phyloP scores from a whole-genome alignment of 352 stramenopile species.

The Globisporangium apiculatum region DNA sequence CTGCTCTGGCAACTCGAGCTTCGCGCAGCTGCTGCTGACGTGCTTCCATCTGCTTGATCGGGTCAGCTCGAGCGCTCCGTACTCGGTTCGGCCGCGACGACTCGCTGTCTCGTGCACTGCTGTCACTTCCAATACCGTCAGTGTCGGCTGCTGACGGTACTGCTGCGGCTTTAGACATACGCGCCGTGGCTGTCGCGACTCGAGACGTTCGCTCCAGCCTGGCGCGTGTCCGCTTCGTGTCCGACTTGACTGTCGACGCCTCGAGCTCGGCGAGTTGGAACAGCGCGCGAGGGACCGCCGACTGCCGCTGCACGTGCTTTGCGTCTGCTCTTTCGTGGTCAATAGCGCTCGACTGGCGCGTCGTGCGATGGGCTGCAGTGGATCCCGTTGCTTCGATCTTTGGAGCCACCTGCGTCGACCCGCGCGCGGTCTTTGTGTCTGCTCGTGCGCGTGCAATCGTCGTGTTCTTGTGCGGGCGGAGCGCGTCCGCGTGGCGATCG shows the following conservation, averaged over 20 bases:
- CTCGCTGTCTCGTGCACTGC: neutral
- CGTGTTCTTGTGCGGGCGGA: constrained; percentile 17
- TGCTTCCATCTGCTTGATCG: constrained; percentile 27
- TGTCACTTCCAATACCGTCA: neutral
- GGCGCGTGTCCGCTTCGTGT: neutral
- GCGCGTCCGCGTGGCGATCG: constrained; percentile 26
- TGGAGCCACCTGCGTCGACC: too few species aligned
- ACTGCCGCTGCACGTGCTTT: neutral
- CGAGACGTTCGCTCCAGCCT: neutral
- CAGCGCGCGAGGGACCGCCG: neutral
- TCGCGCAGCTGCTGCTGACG: constrained; percentile 24
- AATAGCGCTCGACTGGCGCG: neutral
- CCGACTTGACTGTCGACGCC: neutral
- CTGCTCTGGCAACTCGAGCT: constrained; percentile 14
- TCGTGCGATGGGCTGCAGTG: neutral
- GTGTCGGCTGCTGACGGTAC: neutral
- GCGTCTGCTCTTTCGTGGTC: neutral
- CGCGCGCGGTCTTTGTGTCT: neutral
- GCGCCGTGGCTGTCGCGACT: neutral
- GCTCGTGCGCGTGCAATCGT: neutral
- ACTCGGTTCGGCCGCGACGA: too few species aligned
- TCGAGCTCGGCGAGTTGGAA: neutral
- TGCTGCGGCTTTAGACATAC: neutral
- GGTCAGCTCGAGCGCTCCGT: neutral
- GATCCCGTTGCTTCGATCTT: neutral